Base-by-base conservation (phyloP, 2,329 filamentous ascomycete genomes). In the Hymenoscyphus repandus region DNA sequence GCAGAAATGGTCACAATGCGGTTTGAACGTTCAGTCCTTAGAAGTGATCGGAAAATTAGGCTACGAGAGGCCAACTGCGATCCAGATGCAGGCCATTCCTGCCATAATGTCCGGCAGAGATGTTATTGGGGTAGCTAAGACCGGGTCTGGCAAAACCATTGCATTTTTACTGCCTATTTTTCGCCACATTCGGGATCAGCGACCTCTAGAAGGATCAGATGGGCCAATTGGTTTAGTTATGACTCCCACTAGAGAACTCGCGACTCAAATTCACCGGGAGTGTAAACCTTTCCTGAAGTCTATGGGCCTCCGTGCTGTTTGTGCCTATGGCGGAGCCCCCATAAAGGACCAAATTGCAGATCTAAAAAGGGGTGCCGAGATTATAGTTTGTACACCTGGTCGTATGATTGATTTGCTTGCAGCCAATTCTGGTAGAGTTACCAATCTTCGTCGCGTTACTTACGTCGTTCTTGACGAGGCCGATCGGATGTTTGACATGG, bases 401-500 rank as follows among this genome's bases (percentile, higher is more conserved):
- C 87, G 93, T 50, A 86, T 97, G 77, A 96, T 99, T 63, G 93
- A 99, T 74, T 79, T 99, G 15, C 75, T 99, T 31, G 89, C 90
- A 37, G 90, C 91, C 46, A 99, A 97, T 66, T 86, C 88, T 58
- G 92, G 92, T n/a, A 83, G 91, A 56, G 91, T 97, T 9, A 95
- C 92, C 11, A 97, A 95, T 64, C 76, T 99, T 50, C 83, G 80
- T 59, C 81, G 93, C 56, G 89, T 96, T 11, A 93, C 90, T 0
- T 99, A 97, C 67, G 83, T 96, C 20, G 93, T 99, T 10, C 80
- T 99, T 36, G 93, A 99, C 66, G 93, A 99, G 71, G 93, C 93
- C 43, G 93, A 99, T 70, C 86, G 93, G 55, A 97, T 99, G 93
- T 96, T 97, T 66, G 93, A 99, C 68, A 97, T 99, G 93, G 93